Evolutionary conservation across 306 rosid genomes (phyloP).

Genomic region (Rubus parviflorus): DNA sequence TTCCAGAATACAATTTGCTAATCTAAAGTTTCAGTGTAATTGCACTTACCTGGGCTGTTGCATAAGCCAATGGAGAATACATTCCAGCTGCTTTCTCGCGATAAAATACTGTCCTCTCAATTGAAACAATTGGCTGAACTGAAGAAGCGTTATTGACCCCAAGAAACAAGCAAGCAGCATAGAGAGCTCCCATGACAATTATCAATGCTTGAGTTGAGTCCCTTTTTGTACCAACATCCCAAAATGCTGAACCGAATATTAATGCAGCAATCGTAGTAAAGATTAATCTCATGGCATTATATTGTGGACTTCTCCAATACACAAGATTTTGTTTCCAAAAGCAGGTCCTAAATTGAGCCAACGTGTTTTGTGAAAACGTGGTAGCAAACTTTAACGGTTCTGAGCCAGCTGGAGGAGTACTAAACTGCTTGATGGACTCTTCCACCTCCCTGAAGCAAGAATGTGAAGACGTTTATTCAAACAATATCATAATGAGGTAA

Average conservation of each 20-base stretch:
- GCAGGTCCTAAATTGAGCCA: slow-evolving; percentile 52
- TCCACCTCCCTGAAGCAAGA: slow-evolving; percentile 59
- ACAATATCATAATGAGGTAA: neutral
- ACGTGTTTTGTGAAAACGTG: slow-evolving; percentile 43
- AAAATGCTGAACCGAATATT: slow-evolving; percentile 64
- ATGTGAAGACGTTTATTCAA: slow-evolving; percentile 12
- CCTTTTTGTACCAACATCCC: slow-evolving; percentile 77
- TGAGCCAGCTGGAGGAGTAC: slow-evolving; percentile 56
- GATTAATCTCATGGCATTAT: slow-evolving; percentile 70
- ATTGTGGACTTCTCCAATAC: slow-evolving; percentile 87
- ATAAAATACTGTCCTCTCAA: slow-evolving; percentile 90
- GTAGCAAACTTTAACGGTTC: slow-evolving; percentile 58
- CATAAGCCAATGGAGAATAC: slow-evolving; percentile 87
- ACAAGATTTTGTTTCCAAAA: slow-evolving; percentile 88
- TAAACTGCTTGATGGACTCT: slow-evolving; percentile 55
- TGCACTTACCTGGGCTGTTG: slow-evolving; percentile 68
- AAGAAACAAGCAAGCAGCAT: slow-evolving; percentile 70
- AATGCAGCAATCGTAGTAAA: slow-evolving; percentile 71
- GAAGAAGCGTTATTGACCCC: slow-evolving; percentile 85
- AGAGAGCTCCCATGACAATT: slow-evolving; percentile 87
- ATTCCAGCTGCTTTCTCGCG: slow-evolving; percentile 92
- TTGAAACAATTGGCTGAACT: slow-evolving; percentile 90
- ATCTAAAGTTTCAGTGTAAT: neutral
- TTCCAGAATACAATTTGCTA: slow-evolving; percentile 6
- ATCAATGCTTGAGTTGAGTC: slow-evolving; percentile 54